These are phyloP conservation scores for Pterothamnion heteromorphum DNA, from an alignment of 31 red algal species.

Conservation along the genomic window DNA sequence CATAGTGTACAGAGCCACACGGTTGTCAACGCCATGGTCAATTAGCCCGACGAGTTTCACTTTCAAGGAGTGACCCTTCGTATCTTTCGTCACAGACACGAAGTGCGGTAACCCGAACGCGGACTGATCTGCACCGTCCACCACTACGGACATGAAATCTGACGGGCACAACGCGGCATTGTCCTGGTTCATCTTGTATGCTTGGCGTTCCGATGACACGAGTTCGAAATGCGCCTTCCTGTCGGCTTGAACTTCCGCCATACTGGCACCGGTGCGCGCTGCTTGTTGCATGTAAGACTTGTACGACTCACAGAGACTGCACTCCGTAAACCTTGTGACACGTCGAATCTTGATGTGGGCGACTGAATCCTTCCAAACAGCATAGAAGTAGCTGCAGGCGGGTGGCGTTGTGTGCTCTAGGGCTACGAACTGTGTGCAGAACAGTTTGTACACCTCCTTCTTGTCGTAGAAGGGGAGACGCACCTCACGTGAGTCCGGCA, in stretches of 20 bases:
- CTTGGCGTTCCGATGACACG: not conserved
- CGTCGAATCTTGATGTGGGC: not conserved
- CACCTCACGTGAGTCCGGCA: too few relatives aligned
- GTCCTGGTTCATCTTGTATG: constrained; percentile 2
- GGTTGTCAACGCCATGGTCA: too few relatives aligned
- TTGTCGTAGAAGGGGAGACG: not conserved
- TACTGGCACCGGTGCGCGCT: not conserved
- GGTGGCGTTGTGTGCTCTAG: not conserved
- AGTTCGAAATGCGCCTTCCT: not conserved
- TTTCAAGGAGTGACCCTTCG: too few relatives aligned
- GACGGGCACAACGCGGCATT: not conserved
- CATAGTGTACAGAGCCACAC: too few relatives aligned
- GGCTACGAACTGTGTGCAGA: not conserved
- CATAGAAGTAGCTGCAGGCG: not conserved
- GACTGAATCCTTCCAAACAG: not conserved
- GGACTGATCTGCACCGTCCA: not conserved
- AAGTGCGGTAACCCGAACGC: too few relatives aligned
- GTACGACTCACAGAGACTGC: not conserved
- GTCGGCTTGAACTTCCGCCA: not conserved
- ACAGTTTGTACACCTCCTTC: not conserved
- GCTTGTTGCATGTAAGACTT: not conserved
- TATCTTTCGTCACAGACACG: too few relatives aligned
- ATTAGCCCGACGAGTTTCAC: too few relatives aligned
- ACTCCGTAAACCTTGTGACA: not conserved
- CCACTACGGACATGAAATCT: not conserved